Percentiles rank a stretch among this genome's conserved stretches.
These are phyloP conservation scores for Rhodotorula sp. DNA, from an alignment of 1,284 basidiomycete species.

Conservation along the genomic window DNA sequence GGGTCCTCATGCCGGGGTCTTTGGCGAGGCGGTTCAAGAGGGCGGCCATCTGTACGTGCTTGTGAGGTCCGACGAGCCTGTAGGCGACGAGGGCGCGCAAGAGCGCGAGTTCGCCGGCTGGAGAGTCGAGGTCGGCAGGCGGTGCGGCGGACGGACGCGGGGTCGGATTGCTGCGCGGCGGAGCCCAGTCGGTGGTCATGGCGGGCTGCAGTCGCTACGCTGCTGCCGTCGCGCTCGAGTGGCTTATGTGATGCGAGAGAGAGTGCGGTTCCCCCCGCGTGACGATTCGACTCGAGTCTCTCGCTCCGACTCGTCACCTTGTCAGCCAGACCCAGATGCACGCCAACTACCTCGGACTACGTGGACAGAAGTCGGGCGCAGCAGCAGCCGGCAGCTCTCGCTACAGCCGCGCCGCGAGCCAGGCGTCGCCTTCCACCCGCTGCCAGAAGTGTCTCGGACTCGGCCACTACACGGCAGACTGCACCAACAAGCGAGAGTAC, in stretches of 20 bases:
- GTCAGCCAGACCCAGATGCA: slow-evolving; percentile 14
- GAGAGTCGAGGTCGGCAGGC: slow-evolving; percentile 5
- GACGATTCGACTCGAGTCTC: neutral
- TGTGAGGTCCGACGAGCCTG: slow-evolving; percentile 35
- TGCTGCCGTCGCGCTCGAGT: no score
- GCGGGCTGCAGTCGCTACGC: no score
- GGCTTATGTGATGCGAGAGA: no score
- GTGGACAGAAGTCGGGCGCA: neutral
- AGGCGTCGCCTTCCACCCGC: slow-evolving; percentile 12
- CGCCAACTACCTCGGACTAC: slow-evolving; percentile 27
- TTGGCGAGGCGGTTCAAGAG: slow-evolving; percentile 17
- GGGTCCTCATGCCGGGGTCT: neutral
- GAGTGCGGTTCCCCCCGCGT: no score
- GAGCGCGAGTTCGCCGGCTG: slow-evolving; percentile 34
- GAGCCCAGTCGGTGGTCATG: neutral
- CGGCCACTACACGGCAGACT: slow-evolving; percentile 34
- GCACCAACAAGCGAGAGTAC: slow-evolving; percentile 26
- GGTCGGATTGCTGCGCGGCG: neutral
- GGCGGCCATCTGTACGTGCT: slow-evolving; percentile 29
- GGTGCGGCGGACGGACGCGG: neutral
- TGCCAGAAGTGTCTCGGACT: slow-evolving; percentile 35
- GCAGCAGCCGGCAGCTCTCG: neutral
- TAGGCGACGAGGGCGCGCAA: slow-evolving; percentile 34
- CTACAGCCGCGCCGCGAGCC: neutral
- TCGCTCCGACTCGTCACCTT: no score